These are phyloP conservation scores for Melampsora allii-populina DNA, from an alignment of 1,284 basidiomycete genomes.

Conservation along the genomic window DNA sequence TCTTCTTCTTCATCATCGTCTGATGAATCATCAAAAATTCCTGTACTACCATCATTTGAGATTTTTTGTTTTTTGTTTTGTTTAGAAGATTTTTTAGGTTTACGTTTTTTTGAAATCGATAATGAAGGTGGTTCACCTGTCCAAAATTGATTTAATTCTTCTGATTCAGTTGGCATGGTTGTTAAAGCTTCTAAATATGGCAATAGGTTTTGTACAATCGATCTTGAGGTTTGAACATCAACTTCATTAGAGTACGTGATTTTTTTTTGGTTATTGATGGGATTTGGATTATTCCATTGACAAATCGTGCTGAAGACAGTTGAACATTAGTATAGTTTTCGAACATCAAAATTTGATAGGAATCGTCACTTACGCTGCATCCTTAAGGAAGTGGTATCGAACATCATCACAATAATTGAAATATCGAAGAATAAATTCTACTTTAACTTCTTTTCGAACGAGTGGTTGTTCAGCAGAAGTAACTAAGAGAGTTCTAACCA, in stretches of 20 bases:
- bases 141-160: constrained; percentile 83
- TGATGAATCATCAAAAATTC: constrained; percentile 50
- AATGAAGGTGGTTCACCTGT: constrained; percentile 58
- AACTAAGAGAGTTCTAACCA: constrained; percentile 62
- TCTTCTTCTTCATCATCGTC: constrained; percentile 52
- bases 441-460: constrained; percentile 59
- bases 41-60: constrained; percentile 46
- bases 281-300: constrained; percentile 8
- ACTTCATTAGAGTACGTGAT: constrained; percentile 18
- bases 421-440: constrained; percentile 67
- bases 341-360: constrained; percentile 1
- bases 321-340: constrained; percentile 49
- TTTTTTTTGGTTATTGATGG: constrained; percentile 44
- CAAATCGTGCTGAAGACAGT: background rate
- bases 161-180: constrained; percentile 72
- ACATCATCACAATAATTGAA: constrained; percentile 72
- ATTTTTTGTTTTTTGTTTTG: constrained; percentile 45
- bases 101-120: constrained; percentile 57
- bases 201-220: constrained; percentile 62
- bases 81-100: constrained; percentile 41
- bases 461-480: constrained; percentile 62
- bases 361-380: constrained; percentile 62
- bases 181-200: constrained; percentile 70
- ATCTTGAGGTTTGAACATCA: constrained; percentile 54
- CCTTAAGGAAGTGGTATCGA: constrained; percentile 87